Evolutionary conservation across 495 filamentous ascomycete species (phyloP).

Genomic region (Daldinia grandis): DNA sequence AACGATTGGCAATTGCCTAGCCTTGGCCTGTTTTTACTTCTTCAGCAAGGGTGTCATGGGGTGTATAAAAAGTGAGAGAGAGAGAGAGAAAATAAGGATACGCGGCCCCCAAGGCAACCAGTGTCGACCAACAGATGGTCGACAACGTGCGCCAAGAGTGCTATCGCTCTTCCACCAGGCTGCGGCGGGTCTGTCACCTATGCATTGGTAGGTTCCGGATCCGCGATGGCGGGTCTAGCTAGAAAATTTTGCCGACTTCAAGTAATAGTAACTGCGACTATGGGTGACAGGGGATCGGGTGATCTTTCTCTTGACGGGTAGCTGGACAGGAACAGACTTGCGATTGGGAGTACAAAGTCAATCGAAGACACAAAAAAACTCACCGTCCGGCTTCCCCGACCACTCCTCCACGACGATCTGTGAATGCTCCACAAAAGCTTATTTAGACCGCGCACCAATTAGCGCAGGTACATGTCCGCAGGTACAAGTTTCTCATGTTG

Average conservation of each 20-base stretch:
- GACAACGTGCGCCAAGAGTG: conserved; percentile 40
- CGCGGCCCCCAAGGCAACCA: conserved; percentile 39
- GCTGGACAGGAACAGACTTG: background rate
- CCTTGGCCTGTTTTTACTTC: background rate
- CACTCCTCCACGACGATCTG: conserved; percentile 30
- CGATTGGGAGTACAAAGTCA: conserved; percentile 7
- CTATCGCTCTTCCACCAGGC: conserved; percentile 30
- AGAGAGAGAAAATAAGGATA: conserved; percentile 7
- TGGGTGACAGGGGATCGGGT: conserved; percentile 12
- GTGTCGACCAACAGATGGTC: conserved; percentile 29
- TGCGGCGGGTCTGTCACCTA: conserved; percentile 36
- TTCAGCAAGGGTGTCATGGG: background rate
- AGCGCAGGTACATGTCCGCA: background rate
- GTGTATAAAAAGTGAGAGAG: background rate
- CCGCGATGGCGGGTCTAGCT: conserved; percentile 39
- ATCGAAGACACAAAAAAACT: conserved; percentile 14
- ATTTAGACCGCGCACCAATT: conserved; percentile 42
- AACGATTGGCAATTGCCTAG: conserved; percentile 17
- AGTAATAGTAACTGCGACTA: conserved; percentile 13
- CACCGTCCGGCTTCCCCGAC: conserved; percentile 15
- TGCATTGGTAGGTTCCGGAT: conserved; percentile 42
- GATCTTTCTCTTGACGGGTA: background rate
- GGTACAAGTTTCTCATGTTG: background rate
- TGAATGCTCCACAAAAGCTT: conserved; percentile 48
- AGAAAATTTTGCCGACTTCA: conserved; percentile 12